Percentiles rank a stretch among this genome's conserved stretches.
These are phyloP conservation scores for Aureobasidium sp. DNA, from an alignment of 2,329 filamentous ascomycete species.

Conservation along the genomic window DNA sequence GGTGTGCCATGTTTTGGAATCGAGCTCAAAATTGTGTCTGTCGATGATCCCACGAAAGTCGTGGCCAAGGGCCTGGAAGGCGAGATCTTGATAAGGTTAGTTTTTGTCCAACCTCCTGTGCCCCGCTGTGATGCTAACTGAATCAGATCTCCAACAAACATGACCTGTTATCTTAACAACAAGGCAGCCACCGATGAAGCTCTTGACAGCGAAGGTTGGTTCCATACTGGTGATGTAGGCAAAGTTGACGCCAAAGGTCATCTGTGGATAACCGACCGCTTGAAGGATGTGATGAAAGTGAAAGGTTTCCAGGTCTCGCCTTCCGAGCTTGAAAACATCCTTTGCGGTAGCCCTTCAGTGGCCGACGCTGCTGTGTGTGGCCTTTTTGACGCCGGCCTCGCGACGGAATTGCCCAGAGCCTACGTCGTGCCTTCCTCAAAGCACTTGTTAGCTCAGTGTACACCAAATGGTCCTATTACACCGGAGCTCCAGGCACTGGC, in stretches of 20 bases:
- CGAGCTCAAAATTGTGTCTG: slow-evolving; percentile 10
- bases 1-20: slow-evolving; percentile 7
- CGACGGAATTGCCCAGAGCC: slow-evolving; percentile 19
- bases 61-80: slow-evolving; percentile 23
- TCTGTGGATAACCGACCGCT: slow-evolving; percentile 27
- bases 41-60: slow-evolving; percentile 23
- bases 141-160: slow-evolving; percentile 18
- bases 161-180: slow-evolving; percentile 28
- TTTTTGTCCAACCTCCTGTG: no score
- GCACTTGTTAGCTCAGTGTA: slow-evolving; percentile 2
- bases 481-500: slow-evolving; percentile 25
- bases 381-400: slow-evolving; percentile 18
- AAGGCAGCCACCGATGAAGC: slow-evolving; percentile 20
- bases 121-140: not conserved
- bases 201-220: slow-evolving; percentile 20
- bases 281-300: slow-evolving; percentile 31
- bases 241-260: slow-evolving; percentile 23
- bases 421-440: slow-evolving; percentile 17
- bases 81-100: slow-evolving; percentile 17
- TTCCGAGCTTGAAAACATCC: slow-evolving; percentile 25
- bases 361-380: slow-evolving; percentile 24
- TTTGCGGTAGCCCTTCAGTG: slow-evolving; percentile 21
- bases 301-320: slow-evolving; percentile 29
- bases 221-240: slow-evolving; percentile 34
- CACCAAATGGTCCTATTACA: slow-evolving; percentile 35